Evolutionary conservation across 768 basidiomycete species (phyloP).

Genomic region (Amyloporia xantha): DNA sequence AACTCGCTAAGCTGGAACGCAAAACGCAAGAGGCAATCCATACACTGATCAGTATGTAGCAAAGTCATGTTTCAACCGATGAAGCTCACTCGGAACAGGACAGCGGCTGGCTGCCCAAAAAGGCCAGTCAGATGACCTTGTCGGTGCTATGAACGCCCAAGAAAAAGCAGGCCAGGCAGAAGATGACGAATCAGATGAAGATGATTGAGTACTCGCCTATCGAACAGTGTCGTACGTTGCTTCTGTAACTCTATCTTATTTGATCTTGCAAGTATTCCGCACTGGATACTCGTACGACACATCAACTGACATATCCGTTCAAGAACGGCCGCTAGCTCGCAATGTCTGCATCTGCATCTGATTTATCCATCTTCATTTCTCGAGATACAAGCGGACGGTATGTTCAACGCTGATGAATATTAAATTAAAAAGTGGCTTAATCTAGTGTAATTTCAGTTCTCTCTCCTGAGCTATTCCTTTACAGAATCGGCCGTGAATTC

Average conservation of each 20-base stretch:
- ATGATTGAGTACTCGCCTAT: slow-evolving; percentile 41
- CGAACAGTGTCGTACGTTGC: too few species aligned
- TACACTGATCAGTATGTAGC: slow-evolving; percentile 77
- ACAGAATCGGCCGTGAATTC: slow-evolving; percentile 35
- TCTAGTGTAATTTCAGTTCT: too few species aligned
- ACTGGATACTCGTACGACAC: too few species aligned
- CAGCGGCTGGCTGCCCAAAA: slow-evolving; percentile 76
- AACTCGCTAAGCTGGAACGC: slow-evolving; percentile 80
- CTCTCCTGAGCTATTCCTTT: too few species aligned
- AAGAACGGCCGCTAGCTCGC: too few species aligned
- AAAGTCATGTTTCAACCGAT: not conserved
- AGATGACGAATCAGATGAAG: slow-evolving; percentile 54
- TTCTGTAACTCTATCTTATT: too few species aligned
- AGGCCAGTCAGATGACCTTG: slow-evolving; percentile 69
- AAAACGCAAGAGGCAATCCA: slow-evolving; percentile 91
- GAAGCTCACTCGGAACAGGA: slow-evolving; percentile 35
- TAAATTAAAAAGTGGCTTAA: too few species aligned
- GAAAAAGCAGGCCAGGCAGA: slow-evolving; percentile 48
- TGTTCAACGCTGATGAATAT: too few species aligned
- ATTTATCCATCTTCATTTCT: too few species aligned
- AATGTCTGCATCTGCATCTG: too few species aligned
- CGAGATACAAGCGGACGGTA: too few species aligned
- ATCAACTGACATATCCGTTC: not conserved
- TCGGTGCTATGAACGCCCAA: slow-evolving; percentile 80
- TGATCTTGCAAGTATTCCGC: too few species aligned